Evolutionary conservation across 2,329 filamentous ascomycete species (phyloP).

Genomic region (Cladophialophora bantiana): DNA sequence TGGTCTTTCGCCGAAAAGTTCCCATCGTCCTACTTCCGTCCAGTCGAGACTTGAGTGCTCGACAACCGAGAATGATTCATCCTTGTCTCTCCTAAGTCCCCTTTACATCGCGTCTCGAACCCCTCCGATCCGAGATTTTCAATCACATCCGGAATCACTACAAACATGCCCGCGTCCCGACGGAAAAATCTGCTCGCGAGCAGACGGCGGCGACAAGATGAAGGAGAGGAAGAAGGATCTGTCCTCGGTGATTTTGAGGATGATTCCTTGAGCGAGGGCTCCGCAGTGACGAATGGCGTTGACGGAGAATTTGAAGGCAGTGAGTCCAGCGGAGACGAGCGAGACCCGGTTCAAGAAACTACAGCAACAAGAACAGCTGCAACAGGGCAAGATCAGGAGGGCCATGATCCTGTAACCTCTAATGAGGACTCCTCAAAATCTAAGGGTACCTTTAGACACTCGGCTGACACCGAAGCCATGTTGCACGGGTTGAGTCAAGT

Average conservation of each 20-base stretch:
- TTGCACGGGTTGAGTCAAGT: conserved; percentile 63
- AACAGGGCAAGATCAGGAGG: not conserved
- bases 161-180: conserved; percentile 51
- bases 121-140: not conserved
- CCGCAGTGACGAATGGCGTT: conserved; percentile 63
- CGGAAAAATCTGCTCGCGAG: conserved; percentile 54
- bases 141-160: not conserved
- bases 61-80: conserved; percentile 30
- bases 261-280: conserved; percentile 69
- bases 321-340: conserved; percentile 62
- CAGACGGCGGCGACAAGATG: conserved; percentile 54
- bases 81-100: conserved; percentile 11
- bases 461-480: conserved; percentile 66
- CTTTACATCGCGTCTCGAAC: conserved; percentile 6
- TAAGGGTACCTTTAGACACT: conserved; percentile 21
- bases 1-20: not conserved
- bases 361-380: not conserved
- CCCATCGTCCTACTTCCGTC: conserved; percentile 25
- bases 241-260: conserved; percentile 61
- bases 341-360: conserved; percentile 42
- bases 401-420: not conserved
- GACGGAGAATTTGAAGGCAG: conserved; percentile 66
- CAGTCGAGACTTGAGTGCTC: conserved; percentile 25
- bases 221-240: conserved; percentile 58
- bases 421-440: not conserved